Evolutionary conservation across 306 rosid genomes (phyloP).

Genomic region (Hippophae gyantsensis): DNA sequence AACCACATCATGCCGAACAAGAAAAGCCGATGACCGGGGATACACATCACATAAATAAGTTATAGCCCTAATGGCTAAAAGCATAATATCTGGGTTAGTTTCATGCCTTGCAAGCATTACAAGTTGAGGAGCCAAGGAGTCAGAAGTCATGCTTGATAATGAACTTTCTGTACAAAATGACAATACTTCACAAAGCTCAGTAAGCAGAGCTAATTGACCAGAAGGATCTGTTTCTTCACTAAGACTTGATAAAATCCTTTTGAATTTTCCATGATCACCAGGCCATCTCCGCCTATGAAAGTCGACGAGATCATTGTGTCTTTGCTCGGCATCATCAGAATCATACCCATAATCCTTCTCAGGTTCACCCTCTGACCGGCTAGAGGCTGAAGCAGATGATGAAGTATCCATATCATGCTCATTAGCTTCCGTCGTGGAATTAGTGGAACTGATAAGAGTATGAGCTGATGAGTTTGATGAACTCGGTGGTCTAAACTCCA

Average conservation of each 20-base stretch:
- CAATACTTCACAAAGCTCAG: constrained; percentile 79
- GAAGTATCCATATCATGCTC: constrained; percentile 92
- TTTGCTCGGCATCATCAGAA: constrained; percentile 77
- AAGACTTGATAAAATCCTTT: constrained; percentile 54
- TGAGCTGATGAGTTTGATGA: constrained; percentile 66
- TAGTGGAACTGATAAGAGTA: constrained; percentile 37
- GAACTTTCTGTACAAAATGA: constrained; percentile 88
- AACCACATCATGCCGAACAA: constrained; percentile 82
- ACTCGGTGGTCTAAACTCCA: constrained; percentile 82
- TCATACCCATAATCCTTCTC: constrained; percentile 85
- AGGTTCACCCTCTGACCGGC: constrained; percentile 72
- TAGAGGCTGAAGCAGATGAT: constrained; percentile 76
- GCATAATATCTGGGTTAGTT: constrained; percentile 56
- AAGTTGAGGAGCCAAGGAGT: constrained; percentile 60
- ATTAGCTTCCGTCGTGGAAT: constrained; percentile 38
- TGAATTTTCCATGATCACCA: constrained; percentile 74
- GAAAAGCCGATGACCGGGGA: constrained; percentile 70
- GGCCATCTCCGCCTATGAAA: constrained; percentile 64
- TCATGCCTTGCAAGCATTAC: constrained; percentile 68
- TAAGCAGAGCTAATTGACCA: constrained; percentile 53
- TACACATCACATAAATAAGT: constrained; percentile 80
- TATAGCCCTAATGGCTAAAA: constrained; percentile 85
- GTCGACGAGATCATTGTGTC: constrained; percentile 47
- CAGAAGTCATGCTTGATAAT: constrained; percentile 62
- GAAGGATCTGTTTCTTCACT: constrained; percentile 63